Conservation (phyloP, 345 rosid species). For the Melastoma malabathricum region DNA sequence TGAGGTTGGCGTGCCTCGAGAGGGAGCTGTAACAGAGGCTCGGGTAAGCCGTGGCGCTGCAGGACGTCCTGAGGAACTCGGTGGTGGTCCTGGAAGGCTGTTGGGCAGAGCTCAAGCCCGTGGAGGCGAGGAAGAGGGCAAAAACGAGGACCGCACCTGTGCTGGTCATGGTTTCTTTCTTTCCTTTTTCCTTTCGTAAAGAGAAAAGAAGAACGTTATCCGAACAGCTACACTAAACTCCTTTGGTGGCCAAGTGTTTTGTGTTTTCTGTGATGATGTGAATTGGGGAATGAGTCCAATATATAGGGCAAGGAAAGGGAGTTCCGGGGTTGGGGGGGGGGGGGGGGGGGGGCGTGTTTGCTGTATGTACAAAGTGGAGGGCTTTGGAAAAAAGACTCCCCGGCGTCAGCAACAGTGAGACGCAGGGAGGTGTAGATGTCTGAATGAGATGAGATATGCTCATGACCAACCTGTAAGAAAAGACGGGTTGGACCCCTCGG, state of each 20-base stretch:
- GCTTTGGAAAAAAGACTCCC: too few species aligned
- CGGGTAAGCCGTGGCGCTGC: constrained; percentile 22
- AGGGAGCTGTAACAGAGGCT: constrained; percentile 25
- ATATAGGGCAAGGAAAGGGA: constrained; percentile 5
- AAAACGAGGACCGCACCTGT: not conserved
- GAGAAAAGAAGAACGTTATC: too few species aligned
- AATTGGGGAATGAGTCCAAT: not conserved
- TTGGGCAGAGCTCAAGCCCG: constrained; percentile 1
- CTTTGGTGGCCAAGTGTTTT: not conserved
- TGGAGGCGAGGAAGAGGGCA: not conserved
- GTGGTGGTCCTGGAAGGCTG: constrained; percentile 3
- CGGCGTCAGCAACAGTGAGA: too few species aligned
- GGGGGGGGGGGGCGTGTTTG: too few species aligned
- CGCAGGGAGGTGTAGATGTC: too few species aligned
- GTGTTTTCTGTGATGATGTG: not conserved
- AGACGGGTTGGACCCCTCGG: too few species aligned
- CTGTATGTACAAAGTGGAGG: not conserved
- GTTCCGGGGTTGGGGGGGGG: not conserved
- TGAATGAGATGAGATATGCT: too few species aligned
- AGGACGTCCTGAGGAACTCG: constrained; percentile 17
- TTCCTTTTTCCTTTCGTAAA: not conserved
- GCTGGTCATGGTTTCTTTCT: not conserved
- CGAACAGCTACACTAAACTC: too few species aligned
- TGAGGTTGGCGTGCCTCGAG: constrained; percentile 14
- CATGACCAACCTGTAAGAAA: too few species aligned